Conservation (phyloP, 306 rosid genomes). For the cucumber (Cucumis sativus) region DNA sequence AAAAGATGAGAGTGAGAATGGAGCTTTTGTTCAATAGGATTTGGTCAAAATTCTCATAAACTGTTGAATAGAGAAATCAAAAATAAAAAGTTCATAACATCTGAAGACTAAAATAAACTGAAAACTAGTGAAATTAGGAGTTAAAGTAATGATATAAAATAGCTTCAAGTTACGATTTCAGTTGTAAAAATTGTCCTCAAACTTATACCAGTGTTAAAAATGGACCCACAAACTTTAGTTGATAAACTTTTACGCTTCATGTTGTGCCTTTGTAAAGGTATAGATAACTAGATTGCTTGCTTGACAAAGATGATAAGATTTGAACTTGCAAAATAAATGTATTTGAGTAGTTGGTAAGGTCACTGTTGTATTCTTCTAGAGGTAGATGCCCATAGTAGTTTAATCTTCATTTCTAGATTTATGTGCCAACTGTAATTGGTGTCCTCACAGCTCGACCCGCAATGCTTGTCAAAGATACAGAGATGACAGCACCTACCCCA, state of each 20-base stretch:
- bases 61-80: neutral
- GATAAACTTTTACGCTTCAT: neutral
- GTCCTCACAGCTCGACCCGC: slow-evolving; percentile 73
- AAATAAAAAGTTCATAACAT: neutral
- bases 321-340: neutral
- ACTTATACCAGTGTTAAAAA: too few species aligned
- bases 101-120: neutral
- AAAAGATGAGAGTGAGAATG: neutral
- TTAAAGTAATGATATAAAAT: neutral
- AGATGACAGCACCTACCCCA: slow-evolving; percentile 69
- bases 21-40: neutral
- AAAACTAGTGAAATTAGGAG: neutral
- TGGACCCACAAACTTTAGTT: neutral
- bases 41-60: neutral
- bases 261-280: neutral
- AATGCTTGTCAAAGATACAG: slow-evolving; percentile 56
- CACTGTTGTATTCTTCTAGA: neutral
- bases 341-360: neutral
- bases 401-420: neutral
- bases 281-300: neutral
- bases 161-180: neutral
- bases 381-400: slow-evolving; percentile 1
- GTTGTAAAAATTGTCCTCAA: too few species aligned
- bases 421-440: slow-evolving; percentile 16
- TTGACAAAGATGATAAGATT: neutral